Evolutionary conservation across 805 yeast genomes (phyloP).

Genomic region (Suhomyces emberorum): DNA sequence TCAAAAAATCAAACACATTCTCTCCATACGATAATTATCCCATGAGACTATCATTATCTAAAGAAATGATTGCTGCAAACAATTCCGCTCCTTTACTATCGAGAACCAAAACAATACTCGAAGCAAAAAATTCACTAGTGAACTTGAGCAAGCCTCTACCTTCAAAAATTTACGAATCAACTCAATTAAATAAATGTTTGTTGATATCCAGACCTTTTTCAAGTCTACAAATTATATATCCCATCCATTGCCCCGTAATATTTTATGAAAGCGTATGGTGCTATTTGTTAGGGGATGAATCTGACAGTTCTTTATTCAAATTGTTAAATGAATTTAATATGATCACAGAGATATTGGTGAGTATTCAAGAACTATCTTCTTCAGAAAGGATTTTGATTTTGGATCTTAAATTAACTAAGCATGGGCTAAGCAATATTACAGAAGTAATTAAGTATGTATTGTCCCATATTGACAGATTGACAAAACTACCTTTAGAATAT

Average conservation of each 20-base stretch:
- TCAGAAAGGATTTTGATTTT: slow-evolving; percentile 42
- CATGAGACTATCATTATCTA: too few species aligned
- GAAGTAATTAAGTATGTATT: slow-evolving; percentile 35
- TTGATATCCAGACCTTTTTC: slow-evolving; percentile 4
- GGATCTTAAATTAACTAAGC: slow-evolving; percentile 46
- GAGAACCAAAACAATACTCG: too few species aligned
- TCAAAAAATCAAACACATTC: too few species aligned
- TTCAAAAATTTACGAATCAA: not conserved
- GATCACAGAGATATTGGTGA: slow-evolving; percentile 41
- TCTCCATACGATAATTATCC: too few species aligned
- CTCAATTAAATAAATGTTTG: slow-evolving; percentile 3
- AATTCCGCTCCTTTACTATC: too few species aligned
- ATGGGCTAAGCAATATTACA: slow-evolving; percentile 40
- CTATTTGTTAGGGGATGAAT: slow-evolving; percentile 76
- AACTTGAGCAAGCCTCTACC: too few species aligned
- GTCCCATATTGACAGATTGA: slow-evolving; percentile 18
- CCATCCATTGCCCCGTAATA: too few species aligned
- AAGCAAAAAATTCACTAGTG: too few species aligned
- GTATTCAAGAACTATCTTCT: slow-evolving; percentile 36
- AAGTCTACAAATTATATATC: slow-evolving; percentile 46
- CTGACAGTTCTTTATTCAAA: slow-evolving; percentile 46
- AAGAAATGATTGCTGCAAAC: too few species aligned
- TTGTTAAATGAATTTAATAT: slow-evolving; percentile 25
- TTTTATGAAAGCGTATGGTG: too few species aligned
- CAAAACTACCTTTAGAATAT: slow-evolving; percentile 6